These are phyloP conservation scores for Casuarina cunninghamiana DNA, from an alignment of 306 rosid genomes.

Conservation along the genomic window DNA sequence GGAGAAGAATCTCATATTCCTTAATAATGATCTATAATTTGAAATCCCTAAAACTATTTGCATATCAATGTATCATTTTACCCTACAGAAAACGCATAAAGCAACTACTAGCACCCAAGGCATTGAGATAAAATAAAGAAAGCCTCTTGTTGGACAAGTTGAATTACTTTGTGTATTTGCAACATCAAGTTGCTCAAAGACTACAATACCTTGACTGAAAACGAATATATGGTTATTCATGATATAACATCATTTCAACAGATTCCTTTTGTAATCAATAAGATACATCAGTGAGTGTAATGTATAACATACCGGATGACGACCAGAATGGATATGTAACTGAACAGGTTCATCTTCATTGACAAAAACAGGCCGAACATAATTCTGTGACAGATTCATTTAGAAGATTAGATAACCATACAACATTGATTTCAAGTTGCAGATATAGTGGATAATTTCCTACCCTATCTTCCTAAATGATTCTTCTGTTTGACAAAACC, in stretches of 20 bases:
- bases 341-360: constrained; percentile 72
- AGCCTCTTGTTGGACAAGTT: background rate
- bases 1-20: background rate
- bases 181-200: background rate
- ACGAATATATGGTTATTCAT: background rate
- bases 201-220: background rate
- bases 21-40: background rate
- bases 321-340: constrained; percentile 71
- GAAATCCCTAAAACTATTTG: background rate
- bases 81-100: background rate
- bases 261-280: background rate
- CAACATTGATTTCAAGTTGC: background rate
- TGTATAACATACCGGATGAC: constrained; percentile 71
- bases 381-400: constrained; percentile 53
- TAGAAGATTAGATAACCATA: constrained; percentile 16
- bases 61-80: background rate
- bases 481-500: background rate
- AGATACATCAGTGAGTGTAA: background rate
- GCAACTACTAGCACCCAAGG: background rate
- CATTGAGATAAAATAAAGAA: background rate
- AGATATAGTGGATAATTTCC: background rate
- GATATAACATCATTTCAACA: background rate
- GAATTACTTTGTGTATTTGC: background rate
- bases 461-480: background rate
- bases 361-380: constrained; percentile 68